Evolutionary conservation across 2,329 filamentous ascomycete species (phyloP).

Genomic region (Penicillium occitanis): DNA sequence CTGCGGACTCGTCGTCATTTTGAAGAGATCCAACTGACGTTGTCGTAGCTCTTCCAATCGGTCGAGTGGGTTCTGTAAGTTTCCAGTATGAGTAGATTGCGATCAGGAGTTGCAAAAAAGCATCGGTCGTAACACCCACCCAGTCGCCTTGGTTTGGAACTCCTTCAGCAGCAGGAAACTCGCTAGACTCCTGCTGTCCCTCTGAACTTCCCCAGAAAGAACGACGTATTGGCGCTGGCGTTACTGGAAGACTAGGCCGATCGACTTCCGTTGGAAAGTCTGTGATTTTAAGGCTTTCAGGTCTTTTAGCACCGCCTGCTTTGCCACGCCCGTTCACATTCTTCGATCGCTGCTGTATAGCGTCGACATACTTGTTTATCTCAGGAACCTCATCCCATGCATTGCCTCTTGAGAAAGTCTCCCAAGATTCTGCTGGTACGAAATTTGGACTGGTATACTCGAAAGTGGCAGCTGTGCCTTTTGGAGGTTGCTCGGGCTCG

Average conservation of each 20-base stretch:
- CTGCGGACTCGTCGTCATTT: background rate
- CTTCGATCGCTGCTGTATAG: conserved; percentile 55
- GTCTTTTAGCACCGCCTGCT: conserved; percentile 37
- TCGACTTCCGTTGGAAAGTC: conserved; percentile 84
- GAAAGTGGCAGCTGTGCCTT: background rate
- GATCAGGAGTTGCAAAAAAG: conserved; percentile 45
- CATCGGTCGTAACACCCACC: conserved; percentile 70
- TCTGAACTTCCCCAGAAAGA: conserved; percentile 13
- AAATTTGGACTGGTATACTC: conserved; percentile 25
- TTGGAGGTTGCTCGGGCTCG: background rate
- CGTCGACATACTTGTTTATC: conserved; percentile 83
- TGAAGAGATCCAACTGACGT: conserved; percentile 35
- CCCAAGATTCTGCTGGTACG: conserved; percentile 63
- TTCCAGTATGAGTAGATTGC: conserved; percentile 48
- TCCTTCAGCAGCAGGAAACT: conserved; percentile 73
- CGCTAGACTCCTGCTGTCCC: conserved; percentile 23
- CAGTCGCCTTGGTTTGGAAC: conserved; percentile 87
- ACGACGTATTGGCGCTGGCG: conserved; percentile 65
- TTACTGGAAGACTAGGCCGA: conserved; percentile 84
- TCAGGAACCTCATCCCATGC: conserved; percentile 91
- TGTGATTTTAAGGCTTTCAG: conserved; percentile 68
- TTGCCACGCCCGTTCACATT: conserved; percentile 25
- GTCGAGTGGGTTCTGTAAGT: conserved; percentile 64
- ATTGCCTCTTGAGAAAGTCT: conserved; percentile 69
- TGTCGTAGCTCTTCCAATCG: conserved; percentile 69